These are phyloP conservation scores for Colletotrichum endophyticum DNA, from an alignment of 2,329 filamentous ascomycete genomes.

Conservation along the genomic window DNA sequence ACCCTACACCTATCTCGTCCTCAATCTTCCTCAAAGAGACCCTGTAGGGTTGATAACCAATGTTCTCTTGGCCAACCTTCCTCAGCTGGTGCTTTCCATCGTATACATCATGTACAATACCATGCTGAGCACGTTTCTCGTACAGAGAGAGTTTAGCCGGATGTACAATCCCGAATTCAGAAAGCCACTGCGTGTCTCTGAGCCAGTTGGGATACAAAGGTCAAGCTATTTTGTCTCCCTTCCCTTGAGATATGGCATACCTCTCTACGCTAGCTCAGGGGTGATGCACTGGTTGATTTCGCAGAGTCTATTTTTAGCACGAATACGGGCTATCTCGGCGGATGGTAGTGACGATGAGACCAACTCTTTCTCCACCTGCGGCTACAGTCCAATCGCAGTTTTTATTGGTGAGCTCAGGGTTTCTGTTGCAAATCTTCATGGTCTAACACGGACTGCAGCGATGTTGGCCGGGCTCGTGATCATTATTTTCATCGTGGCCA, in stretches of 20 bases:
- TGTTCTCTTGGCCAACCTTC: slow-evolving; percentile 48
- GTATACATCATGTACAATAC: slow-evolving; percentile 49
- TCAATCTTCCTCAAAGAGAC: slow-evolving; percentile 28
- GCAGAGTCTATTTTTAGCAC: slow-evolving; percentile 47
- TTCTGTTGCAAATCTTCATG: neutral
- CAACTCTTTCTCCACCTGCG: slow-evolving; percentile 34
- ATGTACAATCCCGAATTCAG: slow-evolving; percentile 32
- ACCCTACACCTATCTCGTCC: slow-evolving; percentile 29
- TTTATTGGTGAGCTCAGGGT: neutral
- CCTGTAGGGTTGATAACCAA: slow-evolving; percentile 33
- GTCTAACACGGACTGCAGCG: slow-evolving; percentile 9
- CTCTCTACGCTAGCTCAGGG: slow-evolving; percentile 36
- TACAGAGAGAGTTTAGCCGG: slow-evolving; percentile 49
- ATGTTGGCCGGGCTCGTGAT: slow-evolving; percentile 15
- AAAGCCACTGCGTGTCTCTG: slow-evolving; percentile 46
- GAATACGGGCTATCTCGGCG: slow-evolving; percentile 32
- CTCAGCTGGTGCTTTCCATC: slow-evolving; percentile 51
- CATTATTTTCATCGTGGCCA: slow-evolving; percentile 16
- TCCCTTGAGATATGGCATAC: slow-evolving; percentile 47
- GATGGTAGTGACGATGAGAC: slow-evolving; percentile 23
- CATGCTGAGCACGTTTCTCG: slow-evolving; percentile 49
- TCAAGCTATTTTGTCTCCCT: slow-evolving; percentile 49
- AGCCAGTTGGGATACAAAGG: slow-evolving; percentile 42
- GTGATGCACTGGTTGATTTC: slow-evolving; percentile 55
- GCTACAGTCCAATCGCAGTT: slow-evolving; percentile 27